Percentiles rank a stretch among this genome's conserved stretches.
These are phyloP conservation scores for Aspergillus hancockii DNA, from an alignment of 495 filamentous ascomycete species.

Conservation along the genomic window DNA sequence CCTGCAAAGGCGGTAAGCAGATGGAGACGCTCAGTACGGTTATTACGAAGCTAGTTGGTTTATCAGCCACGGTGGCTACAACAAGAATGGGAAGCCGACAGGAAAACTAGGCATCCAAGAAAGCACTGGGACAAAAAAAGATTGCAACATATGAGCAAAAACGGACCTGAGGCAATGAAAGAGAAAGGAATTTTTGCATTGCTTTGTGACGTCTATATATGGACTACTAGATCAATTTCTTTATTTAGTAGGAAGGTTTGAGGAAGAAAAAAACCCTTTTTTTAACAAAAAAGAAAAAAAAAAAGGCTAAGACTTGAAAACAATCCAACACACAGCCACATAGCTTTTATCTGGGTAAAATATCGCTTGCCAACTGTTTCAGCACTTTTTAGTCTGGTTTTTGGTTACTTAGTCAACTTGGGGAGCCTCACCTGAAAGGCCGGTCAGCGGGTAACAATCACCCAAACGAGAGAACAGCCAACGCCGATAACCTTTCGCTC, in stretches of 20 bases:
- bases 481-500: slow-evolving; percentile 20
- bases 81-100: slow-evolving; percentile 15
- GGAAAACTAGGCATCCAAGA: slow-evolving; percentile 12
- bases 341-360: slow-evolving; percentile 10
- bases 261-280: neutral
- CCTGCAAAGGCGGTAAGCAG: slow-evolving; percentile 3
- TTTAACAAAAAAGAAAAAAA: slow-evolving; percentile 9
- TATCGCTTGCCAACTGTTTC: slow-evolving; percentile 17
- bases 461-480: slow-evolving; percentile 14
- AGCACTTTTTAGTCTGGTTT: slow-evolving; percentile 18
- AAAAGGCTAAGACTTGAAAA: neutral
- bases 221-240: neutral
- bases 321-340: slow-evolving; percentile 17
- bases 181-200: slow-evolving; percentile 5
- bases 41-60: neutral
- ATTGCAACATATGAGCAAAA: neutral
- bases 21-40: neutral
- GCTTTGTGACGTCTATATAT: neutral
- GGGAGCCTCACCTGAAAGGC: slow-evolving; percentile 17
- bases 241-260: slow-evolving; percentile 1
- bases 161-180: neutral
- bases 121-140: slow-evolving; percentile 7
- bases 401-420: slow-evolving; percentile 18
- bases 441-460: slow-evolving; percentile 4
- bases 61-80: slow-evolving; percentile 33